These are phyloP conservation scores for Globisporangium viniferum DNA, from an alignment of 352 stramenopile genomes.

Conservation along the genomic window DNA sequence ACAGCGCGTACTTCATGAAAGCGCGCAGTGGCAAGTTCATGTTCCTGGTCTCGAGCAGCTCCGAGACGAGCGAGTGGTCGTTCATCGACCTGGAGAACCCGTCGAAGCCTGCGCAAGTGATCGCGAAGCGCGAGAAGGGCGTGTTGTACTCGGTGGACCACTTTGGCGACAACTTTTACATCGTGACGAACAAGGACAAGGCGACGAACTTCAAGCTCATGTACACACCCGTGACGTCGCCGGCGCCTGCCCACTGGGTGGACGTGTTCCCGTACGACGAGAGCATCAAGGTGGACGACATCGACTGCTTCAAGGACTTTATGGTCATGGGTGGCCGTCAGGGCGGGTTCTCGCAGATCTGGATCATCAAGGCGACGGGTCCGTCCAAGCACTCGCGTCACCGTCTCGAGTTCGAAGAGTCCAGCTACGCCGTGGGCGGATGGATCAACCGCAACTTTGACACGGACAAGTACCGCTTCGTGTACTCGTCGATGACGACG, in stretches of 20 bases:
- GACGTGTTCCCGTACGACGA: constrained; percentile 85
- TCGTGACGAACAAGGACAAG: constrained; percentile 93
- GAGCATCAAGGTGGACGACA: constrained; percentile 79
- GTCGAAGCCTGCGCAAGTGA: constrained; percentile 41
- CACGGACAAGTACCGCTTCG: constrained; percentile 84
- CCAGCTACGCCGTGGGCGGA: constrained; percentile 84
- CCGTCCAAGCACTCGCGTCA: constrained; percentile 42
- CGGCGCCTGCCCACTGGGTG: constrained; percentile 70
- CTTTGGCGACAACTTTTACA: constrained; percentile 87
- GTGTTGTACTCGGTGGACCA: constrained; percentile 88
- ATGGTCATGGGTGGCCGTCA: constrained; percentile 87
- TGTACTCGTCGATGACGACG: constrained; percentile 93
- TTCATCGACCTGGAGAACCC: constrained; percentile 66
- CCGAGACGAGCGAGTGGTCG: constrained; percentile 91
- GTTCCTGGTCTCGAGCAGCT: constrained; percentile 85
- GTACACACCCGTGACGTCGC: constrained; percentile 49
- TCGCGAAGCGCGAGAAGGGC: constrained; percentile 66
- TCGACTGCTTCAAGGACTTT: constrained; percentile 88
- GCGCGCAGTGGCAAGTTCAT: constrained; percentile 91
- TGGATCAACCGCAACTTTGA: constrained; percentile 88
- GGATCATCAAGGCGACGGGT: constrained; percentile 71
- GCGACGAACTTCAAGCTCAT: constrained; percentile 94
- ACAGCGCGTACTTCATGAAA: constrained; percentile 91
- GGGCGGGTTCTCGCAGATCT: constrained; percentile 79
- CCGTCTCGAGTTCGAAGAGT: constrained; percentile 87